phyloP scores from a whole-genome alignment of 345 rosid species.

The Arabidopsis thaliana region TAIR10.1 NC_003071.7:15947001-15947500 shows the following conservation, averaged over 20 bases:
- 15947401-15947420: conserved; percentile 18
- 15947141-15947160: background rate
- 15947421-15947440: conserved; percentile 31
- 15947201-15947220: background rate
- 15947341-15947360: conserved; percentile 10
- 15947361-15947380: conserved; percentile 10
- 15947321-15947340: background rate
- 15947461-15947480: conserved; percentile 1
- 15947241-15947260: background rate
- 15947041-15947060: conserved; percentile 21
- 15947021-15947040: conserved; percentile 26
- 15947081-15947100: conserved; percentile 6
- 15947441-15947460: conserved; percentile 31
- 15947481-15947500: background rate
- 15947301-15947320: background rate
- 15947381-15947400: conserved; percentile 18
- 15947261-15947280: background rate
- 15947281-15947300: background rate
- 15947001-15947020: conserved; percentile 33
- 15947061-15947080: conserved; percentile 7
- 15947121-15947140: background rate
- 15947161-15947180: background rate
- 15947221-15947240: background rate
- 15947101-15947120: conserved; percentile 12
- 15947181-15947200: background rate